Evolutionary conservation across 2,329 filamentous ascomycete species (phyloP), one percentile per base, ranked within the genome.

Genomic region (Lasiodiplodia theobromae): DNA sequence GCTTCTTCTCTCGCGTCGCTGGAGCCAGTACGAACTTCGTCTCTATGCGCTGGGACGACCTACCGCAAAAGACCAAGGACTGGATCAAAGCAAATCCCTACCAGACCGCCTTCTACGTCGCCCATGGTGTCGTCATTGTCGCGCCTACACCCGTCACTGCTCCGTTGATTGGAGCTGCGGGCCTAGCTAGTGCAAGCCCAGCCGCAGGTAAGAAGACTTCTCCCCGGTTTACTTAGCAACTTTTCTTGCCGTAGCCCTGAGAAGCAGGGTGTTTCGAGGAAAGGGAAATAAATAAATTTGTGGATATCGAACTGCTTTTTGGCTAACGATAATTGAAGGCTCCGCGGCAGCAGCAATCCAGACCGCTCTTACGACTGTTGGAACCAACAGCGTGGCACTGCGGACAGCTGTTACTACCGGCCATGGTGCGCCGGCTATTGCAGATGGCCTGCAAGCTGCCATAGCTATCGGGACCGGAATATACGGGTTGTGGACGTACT

Each of bases 51-150:
- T 68, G 67, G 58, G 31, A 66, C 53, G 40, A 57, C 49, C 25
- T 68, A 7, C 67, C 58, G 21, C 16, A 49, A 10, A 66, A 16
- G 38, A 56, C 44, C 11, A 14, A 4, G 18, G 51, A 49, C 18
- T 68, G 58, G 58, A 71, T 76, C 12, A 49, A 69, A 8, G 71
- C 63, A 14, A 73, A 77, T 16, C 74, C 74, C 2, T 73, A 74
- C 47, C 72, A 76, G 65, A 74, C 73, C 6, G 67, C 66, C 38
- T 73, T 76, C 47, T 72, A 75, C 49, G 68, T 74, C 10, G 71
- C 73, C 14, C 74, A 74, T 68, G 72, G 71, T 2, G 68, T 75
- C 23, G 67, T 76, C 12, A 57, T 76, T 4, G 66, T 72, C 40
- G 73, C 71, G 0, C 75, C 75, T 4, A 72, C 72, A 21, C 71